Conservation (phyloP, 805 yeast species). For the Starmerella gropengiesseri region DNA sequence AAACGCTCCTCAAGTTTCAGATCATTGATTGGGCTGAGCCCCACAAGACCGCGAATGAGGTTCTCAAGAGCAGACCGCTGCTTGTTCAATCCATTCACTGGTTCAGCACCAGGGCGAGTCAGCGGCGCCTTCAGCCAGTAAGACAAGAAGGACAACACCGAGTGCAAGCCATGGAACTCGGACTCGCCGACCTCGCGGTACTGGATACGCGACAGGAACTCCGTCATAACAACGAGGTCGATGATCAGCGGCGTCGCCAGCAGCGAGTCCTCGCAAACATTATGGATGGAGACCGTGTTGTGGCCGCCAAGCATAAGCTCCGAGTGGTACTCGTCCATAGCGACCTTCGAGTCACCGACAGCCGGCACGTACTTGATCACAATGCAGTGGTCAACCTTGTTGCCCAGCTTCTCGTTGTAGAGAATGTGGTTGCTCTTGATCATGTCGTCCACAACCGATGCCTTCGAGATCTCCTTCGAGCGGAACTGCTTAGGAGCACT, state of each 20-base stretch:
- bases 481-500: slow-evolving; percentile 87
- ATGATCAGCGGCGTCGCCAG: slow-evolving; percentile 91
- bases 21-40: slow-evolving; percentile 82
- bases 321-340: slow-evolving; percentile 96
- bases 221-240: slow-evolving; percentile 81
- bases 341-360: slow-evolving; percentile 92
- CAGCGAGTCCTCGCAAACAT: slow-evolving; percentile 91
- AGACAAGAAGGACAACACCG: slow-evolving; percentile 75
- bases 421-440: slow-evolving; percentile 75
- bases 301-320: slow-evolving; percentile 97
- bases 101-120: slow-evolving; percentile 78
- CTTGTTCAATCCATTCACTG: slow-evolving; percentile 88
- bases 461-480: slow-evolving; percentile 89
- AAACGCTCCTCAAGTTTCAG: slow-evolving; percentile 90
- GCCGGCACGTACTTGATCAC: slow-evolving; percentile 91
- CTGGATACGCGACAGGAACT: slow-evolving; percentile 75
- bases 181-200: slow-evolving; percentile 50
- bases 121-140: slow-evolving; percentile 97
- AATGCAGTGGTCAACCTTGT: slow-evolving; percentile 81
- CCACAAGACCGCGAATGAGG: slow-evolving; percentile 77
- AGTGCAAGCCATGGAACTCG: slow-evolving; percentile 58
- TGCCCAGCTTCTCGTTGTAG: slow-evolving; percentile 70
- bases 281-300: slow-evolving; percentile 85
- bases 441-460: slow-evolving; percentile 88
- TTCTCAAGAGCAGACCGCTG: slow-evolving; percentile 90